Percentiles rank a stretch among this genome's conserved stretches.
phyloP scores from a whole-genome alignment of 164 flowering plant species.

The Umbilicus rupestris region DNA sequence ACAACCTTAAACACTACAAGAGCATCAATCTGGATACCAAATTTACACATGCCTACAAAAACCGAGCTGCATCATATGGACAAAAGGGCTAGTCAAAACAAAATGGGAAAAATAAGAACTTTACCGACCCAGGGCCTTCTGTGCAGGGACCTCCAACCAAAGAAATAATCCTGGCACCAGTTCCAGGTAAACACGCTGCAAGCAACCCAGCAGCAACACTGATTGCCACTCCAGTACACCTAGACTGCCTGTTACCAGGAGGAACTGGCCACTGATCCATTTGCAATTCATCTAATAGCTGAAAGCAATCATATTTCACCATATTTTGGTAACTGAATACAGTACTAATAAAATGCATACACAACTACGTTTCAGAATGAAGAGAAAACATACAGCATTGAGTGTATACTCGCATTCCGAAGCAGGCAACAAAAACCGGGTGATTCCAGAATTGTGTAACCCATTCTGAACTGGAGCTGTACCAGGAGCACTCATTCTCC shows the following conservation, averaged over 20 bases:
- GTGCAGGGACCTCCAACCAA: slow-evolving; percentile 98
- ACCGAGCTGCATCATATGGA: too few species aligned
- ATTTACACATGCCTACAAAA: too few species aligned
- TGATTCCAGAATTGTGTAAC: slow-evolving; percentile 25
- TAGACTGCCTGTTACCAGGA: slow-evolving; percentile 52
- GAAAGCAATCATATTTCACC: slow-evolving; percentile 9
- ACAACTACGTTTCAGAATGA: slow-evolving; percentile 4
- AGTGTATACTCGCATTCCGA: slow-evolving; percentile 80
- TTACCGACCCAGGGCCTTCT: slow-evolving; percentile 96
- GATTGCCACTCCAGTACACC: slow-evolving; percentile 94
- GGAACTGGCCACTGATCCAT: slow-evolving; percentile 86
- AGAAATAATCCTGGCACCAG: slow-evolving; percentile 79
- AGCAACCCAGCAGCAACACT: slow-evolving; percentile 82
- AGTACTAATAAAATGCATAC: slow-evolving; percentile 1
- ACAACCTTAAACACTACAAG: too few species aligned
- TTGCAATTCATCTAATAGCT: slow-evolving; percentile 83
- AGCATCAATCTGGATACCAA: too few species aligned
- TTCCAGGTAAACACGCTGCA: slow-evolving; percentile 83
- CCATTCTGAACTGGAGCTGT: slow-evolving; percentile 34
- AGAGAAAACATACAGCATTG: slow-evolving; percentile 36
- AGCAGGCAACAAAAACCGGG: slow-evolving; percentile 75
- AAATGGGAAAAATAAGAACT: background rate
- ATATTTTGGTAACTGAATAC: too few species aligned
- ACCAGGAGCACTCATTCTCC: slow-evolving; percentile 22
- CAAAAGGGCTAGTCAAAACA: background rate